Conservation (phyloP, 1,284 basidiomycete species). For the Wolfiporia cocos region DNA sequence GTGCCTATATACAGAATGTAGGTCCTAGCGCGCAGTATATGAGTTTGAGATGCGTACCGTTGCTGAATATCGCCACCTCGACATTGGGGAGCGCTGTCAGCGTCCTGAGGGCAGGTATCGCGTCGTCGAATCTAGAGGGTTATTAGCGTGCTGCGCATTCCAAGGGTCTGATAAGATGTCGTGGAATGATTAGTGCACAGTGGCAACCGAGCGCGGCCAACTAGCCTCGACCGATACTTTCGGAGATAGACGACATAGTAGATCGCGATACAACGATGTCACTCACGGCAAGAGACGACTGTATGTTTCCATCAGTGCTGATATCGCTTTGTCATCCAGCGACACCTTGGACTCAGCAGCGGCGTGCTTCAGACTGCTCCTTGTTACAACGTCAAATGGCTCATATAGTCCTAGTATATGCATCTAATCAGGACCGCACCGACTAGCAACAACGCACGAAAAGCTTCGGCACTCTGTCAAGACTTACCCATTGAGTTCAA, state of each 20-base stretch:
- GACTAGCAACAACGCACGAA: not conserved
- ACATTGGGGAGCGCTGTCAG: conserved; percentile 14
- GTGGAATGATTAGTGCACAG: not conserved
- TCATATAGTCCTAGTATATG: conserved; percentile 21
- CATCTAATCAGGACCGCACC: not conserved
- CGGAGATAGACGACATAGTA: no score
- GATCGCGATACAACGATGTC: no score
- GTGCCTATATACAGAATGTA: conserved; percentile 2
- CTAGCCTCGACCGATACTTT: no score
- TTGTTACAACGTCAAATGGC: conserved; percentile 25
- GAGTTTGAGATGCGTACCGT: conserved; percentile 15
- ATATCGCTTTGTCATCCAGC: conserved; percentile 11
- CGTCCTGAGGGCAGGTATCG: conserved; percentile 14
- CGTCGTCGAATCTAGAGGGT: conserved; percentile 20
- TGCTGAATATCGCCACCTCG: conserved; percentile 23
- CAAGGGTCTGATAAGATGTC: not conserved
- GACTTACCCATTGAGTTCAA: conserved; percentile 27
- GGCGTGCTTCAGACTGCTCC: conserved; percentile 23
- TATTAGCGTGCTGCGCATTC: not conserved
- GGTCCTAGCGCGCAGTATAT: no score
- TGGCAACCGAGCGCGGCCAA: no score
- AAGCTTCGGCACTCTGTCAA: not conserved
- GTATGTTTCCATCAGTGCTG: conserved; percentile 21
- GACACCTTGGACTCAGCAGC: conserved; percentile 17
- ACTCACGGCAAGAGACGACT: conserved; percentile 19